phyloP scores from a whole-genome alignment of 352 stramenopile genomes.

The Peronospora farinosa region DNA sequence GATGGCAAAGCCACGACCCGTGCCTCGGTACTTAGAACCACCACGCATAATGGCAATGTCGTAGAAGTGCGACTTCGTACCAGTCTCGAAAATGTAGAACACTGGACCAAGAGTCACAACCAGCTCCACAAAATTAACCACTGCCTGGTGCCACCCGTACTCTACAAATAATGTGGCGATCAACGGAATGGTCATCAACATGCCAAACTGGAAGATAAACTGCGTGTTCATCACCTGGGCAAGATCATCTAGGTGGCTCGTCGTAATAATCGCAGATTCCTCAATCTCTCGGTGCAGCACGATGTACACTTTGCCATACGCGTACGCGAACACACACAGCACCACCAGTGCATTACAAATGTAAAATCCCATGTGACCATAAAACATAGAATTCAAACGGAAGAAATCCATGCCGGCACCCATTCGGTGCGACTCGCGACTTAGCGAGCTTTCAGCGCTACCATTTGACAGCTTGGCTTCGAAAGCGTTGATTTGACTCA shows the following conservation, averaged over 20 bases:
- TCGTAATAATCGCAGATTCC: conserved; percentile 70
- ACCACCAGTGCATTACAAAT: conserved; percentile 80
- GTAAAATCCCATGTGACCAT: conserved; percentile 87
- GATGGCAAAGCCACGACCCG: conserved; percentile 79
- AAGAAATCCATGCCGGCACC: conserved; percentile 83
- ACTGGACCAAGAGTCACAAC: conserved; percentile 76
- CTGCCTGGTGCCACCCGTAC: conserved; percentile 73
- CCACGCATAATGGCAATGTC: conserved; percentile 83
- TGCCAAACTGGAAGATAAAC: conserved; percentile 87
- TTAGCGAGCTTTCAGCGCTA: conserved; percentile 73
- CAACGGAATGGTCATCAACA: conserved; percentile 83
- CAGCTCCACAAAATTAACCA: conserved; percentile 77
- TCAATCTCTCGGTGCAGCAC: conserved; percentile 69
- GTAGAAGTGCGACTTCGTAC: conserved; percentile 82
- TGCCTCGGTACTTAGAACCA: conserved; percentile 82
- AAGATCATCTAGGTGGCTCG: conserved; percentile 60
- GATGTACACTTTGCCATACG: conserved; percentile 84
- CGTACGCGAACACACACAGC: conserved; percentile 75
- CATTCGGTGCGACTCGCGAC: conserved; percentile 78
- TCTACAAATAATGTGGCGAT: conserved; percentile 81
- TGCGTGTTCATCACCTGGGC: conserved; percentile 78
- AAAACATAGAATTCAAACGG: conserved; percentile 86
- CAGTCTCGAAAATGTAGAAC: conserved; percentile 86
- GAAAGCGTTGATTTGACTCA: conserved; percentile 85
- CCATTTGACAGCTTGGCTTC: conserved; percentile 84